Conservation (phyloP, 2,329 filamentous ascomycete species). For the Xylariomycetidae sp. region DNA sequence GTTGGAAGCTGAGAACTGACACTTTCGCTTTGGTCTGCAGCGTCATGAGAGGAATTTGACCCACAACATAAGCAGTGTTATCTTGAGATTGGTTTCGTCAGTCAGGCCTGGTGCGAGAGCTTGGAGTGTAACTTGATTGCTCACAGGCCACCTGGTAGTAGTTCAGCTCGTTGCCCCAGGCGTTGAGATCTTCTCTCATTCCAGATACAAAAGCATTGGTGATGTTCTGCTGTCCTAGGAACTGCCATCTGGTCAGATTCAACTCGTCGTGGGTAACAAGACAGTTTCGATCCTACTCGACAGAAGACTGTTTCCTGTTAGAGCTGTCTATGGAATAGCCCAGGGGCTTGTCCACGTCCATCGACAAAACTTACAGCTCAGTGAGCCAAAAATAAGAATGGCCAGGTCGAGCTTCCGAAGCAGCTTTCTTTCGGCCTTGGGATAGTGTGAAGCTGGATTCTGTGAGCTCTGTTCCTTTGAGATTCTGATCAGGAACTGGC, state of each 20-base stretch:
- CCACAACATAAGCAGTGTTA: conserved; percentile 28
- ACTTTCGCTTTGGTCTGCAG: conserved; percentile 10
- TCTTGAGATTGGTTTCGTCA: too few relatives aligned
- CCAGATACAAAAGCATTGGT: conserved; percentile 35
- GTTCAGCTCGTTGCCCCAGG: conserved; percentile 35
- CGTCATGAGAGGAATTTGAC: conserved; percentile 29
- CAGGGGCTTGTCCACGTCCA: too few relatives aligned
- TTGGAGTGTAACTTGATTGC: too few relatives aligned
- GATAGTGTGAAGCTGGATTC: conserved; percentile 19
- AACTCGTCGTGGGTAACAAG: too few relatives aligned
- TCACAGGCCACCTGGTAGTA: conserved; percentile 13
- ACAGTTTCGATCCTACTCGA: too few relatives aligned
- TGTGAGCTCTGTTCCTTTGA: background rate
- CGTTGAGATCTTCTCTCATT: conserved; percentile 32
- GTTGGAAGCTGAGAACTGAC: background rate
- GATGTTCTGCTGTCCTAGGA: conserved; percentile 16
- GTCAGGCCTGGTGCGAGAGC: too few relatives aligned
- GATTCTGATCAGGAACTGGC: background rate
- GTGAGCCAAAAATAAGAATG: conserved; percentile 27
- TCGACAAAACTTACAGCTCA: conserved; percentile 30
- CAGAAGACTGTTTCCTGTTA: too few relatives aligned
- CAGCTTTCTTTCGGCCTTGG: conserved; percentile 20
- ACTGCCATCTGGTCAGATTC: conserved; percentile 1
- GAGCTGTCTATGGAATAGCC: too few relatives aligned
- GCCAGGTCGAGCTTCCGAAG: conserved; percentile 29